Base-by-base conservation (phyloP, 2,329 filamentous ascomycete species). In the Dendryphion nanum region DNA sequence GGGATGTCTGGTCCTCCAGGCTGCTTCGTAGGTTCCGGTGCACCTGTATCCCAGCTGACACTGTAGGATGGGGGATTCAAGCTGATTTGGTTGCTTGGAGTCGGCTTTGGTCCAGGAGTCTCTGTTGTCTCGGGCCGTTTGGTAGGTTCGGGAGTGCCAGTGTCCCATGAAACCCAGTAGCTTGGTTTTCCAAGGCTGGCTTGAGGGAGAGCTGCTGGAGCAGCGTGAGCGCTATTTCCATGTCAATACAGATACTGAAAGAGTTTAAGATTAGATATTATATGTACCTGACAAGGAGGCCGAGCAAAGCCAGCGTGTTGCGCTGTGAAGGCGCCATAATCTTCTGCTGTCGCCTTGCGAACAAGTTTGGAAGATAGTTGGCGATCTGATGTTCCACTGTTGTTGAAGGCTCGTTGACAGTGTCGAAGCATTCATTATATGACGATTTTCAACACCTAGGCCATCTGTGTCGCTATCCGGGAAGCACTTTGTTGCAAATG, bases 401-500 rank as follows among this genome's bases (percentile, higher is more conserved):
- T 45, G 29, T n/a, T n/a, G n/a, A n/a, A n/a, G n/a, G n/a, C n/a
- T n/a, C n/a, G n/a, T n/a, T n/a, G n/a, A n/a, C n/a, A n/a, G n/a
- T n/a, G n/a, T n/a, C n/a, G n/a, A n/a, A n/a, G n/a, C n/a, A n/a
- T n/a, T n/a, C n/a, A n/a, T n/a, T n/a, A n/a, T n/a, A n/a, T n/a
- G n/a, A n/a, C n/a, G n/a, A n/a, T 26, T n/a, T n/a, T n/a, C 23
- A 26, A 26, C 10, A 26, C n/a, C 30, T 16, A 40, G 33, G 36
- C 48, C 37, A 42, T 44, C 47, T 44, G 41, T 44, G 39, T 36
- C 36, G 34, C 37, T 38, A 44, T 38, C 40, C 41, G 38, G 29
- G n/a, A 15, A 33, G 36, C 40, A 59, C 54, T 58, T 45, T 59
- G 39, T 33, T 18, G 18, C 42, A 61, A 51, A 62, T 62, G 57